Conservation (phyloP, 345 rosid genomes). For the Camelina sativa region DNA sequence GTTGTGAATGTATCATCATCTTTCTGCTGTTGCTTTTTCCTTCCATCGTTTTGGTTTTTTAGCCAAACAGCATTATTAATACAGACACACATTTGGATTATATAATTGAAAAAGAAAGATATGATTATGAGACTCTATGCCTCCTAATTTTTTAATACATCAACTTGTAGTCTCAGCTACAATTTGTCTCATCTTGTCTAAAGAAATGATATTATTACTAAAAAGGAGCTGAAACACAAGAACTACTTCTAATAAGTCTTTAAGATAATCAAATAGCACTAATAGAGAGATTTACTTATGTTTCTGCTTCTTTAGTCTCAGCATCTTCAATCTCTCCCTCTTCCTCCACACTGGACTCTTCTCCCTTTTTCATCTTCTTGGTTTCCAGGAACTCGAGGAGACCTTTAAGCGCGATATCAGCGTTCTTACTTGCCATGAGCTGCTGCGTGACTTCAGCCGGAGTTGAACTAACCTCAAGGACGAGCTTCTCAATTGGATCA, state of each 20-base stretch:
- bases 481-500: slow-evolving; percentile 40
- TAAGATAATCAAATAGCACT: slow-evolving; percentile 5
- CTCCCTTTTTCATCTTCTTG: slow-evolving; percentile 33
- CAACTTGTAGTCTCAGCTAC: slow-evolving; percentile 11
- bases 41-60: slow-evolving; percentile 6
- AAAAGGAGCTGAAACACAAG: slow-evolving; percentile 10
- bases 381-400: slow-evolving; percentile 21
- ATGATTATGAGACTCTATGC: slow-evolving; percentile 11
- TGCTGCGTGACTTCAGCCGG: slow-evolving; percentile 46
- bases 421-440: slow-evolving; percentile 39
- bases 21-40: slow-evolving; percentile 6
- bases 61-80: neutral
- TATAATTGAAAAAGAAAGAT: slow-evolving; percentile 7
- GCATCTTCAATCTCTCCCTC: slow-evolving; percentile 37
- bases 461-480: slow-evolving; percentile 34
- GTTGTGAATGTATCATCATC: neutral
- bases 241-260: neutral
- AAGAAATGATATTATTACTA: neutral
- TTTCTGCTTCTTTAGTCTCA: slow-evolving; percentile 26
- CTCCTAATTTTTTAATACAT: neutral
- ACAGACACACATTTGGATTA: neutral
- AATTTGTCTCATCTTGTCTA: neutral
- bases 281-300: slow-evolving; percentile 8
- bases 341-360: slow-evolving; percentile 33
- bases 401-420: slow-evolving; percentile 34